Conservation (phyloP, 306 rosid genomes). For the Glycyrrhiza uralensis region DNA sequence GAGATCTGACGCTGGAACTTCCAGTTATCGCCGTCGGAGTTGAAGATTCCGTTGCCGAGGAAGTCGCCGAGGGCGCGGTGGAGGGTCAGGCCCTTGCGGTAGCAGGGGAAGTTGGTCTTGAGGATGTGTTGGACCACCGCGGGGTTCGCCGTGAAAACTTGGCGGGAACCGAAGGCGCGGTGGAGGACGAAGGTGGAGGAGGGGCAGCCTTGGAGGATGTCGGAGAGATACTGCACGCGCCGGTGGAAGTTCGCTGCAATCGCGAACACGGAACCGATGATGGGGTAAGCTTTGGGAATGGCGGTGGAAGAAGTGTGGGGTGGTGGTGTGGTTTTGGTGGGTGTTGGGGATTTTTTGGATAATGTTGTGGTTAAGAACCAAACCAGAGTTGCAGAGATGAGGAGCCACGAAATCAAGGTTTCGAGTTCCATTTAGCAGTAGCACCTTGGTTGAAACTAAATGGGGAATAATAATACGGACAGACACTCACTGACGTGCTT, state of each 20-base stretch:
- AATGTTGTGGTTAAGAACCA: slow-evolving; percentile 9
- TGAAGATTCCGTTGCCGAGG: slow-evolving; percentile 71
- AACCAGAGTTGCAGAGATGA: slow-evolving; percentile 11
- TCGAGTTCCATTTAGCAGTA: slow-evolving; percentile 21
- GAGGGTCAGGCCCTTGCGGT: slow-evolving; percentile 41
- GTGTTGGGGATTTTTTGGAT: background rate
- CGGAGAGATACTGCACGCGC: slow-evolving; percentile 55
- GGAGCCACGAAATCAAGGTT: background rate
- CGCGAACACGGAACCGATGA: slow-evolving; percentile 47
- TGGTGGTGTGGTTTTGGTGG: background rate
- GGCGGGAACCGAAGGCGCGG: slow-evolving; percentile 35
- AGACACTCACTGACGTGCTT: background rate
- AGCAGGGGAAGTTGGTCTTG: slow-evolving; percentile 51
- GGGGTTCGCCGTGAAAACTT: slow-evolving; percentile 57
- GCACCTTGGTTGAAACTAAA: too few relatives aligned
- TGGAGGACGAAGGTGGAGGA: slow-evolving; percentile 55
- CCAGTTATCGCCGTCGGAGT: slow-evolving; percentile 48
- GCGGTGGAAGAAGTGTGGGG: background rate
- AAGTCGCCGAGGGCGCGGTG: slow-evolving; percentile 36
- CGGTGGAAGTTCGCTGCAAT: slow-evolving; percentile 34
- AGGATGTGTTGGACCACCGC: slow-evolving; percentile 64
- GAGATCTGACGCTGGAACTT: slow-evolving; percentile 64
- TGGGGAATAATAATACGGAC: too few relatives aligned
- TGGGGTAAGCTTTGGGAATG: slow-evolving; percentile 56
- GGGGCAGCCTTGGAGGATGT: slow-evolving; percentile 46